Evolutionary conservation across 139 green algal genomes (phyloP).

Genomic region (Edaphochlamys debaryana): DNA sequence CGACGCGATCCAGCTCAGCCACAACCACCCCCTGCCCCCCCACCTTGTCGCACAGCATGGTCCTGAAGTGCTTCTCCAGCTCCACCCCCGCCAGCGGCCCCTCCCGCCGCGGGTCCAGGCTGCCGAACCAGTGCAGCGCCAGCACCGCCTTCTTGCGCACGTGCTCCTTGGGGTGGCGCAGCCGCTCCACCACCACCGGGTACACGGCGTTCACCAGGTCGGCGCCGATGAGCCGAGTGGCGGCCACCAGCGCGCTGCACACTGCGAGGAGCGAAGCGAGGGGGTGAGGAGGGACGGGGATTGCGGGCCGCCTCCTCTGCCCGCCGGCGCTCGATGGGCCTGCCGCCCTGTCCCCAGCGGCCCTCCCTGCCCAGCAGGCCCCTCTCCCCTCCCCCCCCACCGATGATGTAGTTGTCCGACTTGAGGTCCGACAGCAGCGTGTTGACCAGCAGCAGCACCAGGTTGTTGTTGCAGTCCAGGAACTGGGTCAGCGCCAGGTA

Average conservation of each 20-base stretch:
- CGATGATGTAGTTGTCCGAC: slow-evolving; percentile 92
- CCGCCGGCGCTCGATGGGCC: too few relatives aligned
- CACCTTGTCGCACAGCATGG: slow-evolving; percentile 81
- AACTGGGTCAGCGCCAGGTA: slow-evolving; percentile 95
- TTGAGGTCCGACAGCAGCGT: slow-evolving; percentile 94
- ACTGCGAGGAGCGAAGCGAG: too few relatives aligned
- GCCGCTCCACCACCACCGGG: slow-evolving; percentile 60
- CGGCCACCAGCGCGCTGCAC: slow-evolving; percentile 70
- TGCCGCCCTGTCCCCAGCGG: too few relatives aligned
- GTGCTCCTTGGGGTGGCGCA: slow-evolving; percentile 71
- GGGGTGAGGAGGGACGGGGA: too few relatives aligned
- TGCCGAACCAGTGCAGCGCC: slow-evolving; percentile 81
- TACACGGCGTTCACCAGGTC: slow-evolving; percentile 93
- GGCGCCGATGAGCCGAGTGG: slow-evolving; percentile 79
- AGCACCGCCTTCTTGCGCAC: slow-evolving; percentile 98
- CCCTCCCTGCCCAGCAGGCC: too few relatives aligned
- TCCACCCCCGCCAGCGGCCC: slow-evolving; percentile 72
- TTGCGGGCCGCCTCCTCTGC: too few relatives aligned
- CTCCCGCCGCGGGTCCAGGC: slow-evolving; percentile 77
- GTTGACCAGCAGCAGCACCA: slow-evolving; percentile 97
- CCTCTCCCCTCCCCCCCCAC: too few relatives aligned
- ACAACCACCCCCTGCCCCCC: too few relatives aligned
- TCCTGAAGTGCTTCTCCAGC: slow-evolving; percentile 74
- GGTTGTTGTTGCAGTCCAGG: slow-evolving; percentile 89
- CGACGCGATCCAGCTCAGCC: too few relatives aligned